Evolutionary conservation across 192 early-diverging fungal species (phyloP), one percentile per base, ranked within the genome.

Genomic region (Irineochytrium annulatum): DNA sequence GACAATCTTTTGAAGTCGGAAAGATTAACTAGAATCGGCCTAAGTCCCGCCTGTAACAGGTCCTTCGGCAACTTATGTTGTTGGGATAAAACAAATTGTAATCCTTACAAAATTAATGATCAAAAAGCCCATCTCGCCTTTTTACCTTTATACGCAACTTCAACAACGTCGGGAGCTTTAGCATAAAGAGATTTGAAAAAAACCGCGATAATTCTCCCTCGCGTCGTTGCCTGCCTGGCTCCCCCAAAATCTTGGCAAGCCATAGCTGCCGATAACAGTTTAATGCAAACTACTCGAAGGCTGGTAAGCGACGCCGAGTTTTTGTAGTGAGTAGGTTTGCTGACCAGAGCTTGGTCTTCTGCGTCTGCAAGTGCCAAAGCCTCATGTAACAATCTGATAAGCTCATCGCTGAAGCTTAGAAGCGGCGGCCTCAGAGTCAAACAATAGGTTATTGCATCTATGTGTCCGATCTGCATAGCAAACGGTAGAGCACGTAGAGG

Each of bases 181-280:
- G 90, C 87, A 63, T 99, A 97, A 26, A 99, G 74, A n/a, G 90
- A 91, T 74, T 97, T 98, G 85, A 99, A 98, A 67, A 99, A 99
- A 20, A 98, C 91, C 3, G 90, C 84, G 43, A 95, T 95, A 34
- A 99, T 97, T 39, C 94, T 86, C 4, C 88, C 83, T 26, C 92
- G 83, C 0, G 86, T 92, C 4, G 74, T 76, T n/a, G 76, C 80
- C 69, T 93, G 92, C 32, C 85, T 78, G 17, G 84, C 76, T 3
- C 77, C 75, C 32, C 77, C 71, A 67, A 97, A 91, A 19, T 95
- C 95, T 3, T 87, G 67, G 27, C 87, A 90, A 8, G 83, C 82
- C 93, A 99, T 95, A 1, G 94, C 95, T 1, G 93, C 86, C 0
- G 93, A 91, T 1, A 99, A 80, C 30, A 99, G 83, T 58, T 93